Base-by-base conservation (phyloP, 75 land plant species). In the Selaginella moellendorffii region DNA sequence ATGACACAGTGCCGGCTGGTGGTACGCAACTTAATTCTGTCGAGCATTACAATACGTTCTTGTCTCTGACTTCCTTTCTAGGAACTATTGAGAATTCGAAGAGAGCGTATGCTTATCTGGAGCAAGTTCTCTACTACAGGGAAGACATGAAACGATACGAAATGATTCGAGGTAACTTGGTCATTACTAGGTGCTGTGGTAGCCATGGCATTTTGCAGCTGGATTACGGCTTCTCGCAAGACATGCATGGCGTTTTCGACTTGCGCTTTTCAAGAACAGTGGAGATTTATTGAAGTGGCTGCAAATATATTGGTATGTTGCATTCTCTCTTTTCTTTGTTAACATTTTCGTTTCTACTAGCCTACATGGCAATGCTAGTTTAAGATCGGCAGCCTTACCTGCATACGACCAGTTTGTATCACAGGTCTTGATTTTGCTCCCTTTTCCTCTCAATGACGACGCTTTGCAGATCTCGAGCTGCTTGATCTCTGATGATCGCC, bases 121-220 rank as follows among this genome's bases (percentile, higher is more conserved):
- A 75, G 69, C 78, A 78, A 65, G 70, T 78, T 5, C 52, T 78
- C 30, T 52, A 70, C 30, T 77, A 65, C 53, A 69, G 78, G 53
- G 80, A 78, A 26, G 80, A 78, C 10, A 19, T 78, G 19, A 74
- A 66, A 54, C 30, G 78, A 58, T 78, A 78, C 62, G 78, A 78
- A n/a, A 62, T 65, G 61, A 67, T 75, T n/a, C 74, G 61, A 75
- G 78, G 80, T 78, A 61, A 24, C n/a, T n/a, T n/a, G n/a, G n/a
- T n/a, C n/a, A n/a, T n/a, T n/a, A n/a, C n/a, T n/a, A n/a, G n/a
- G n/a, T n/a, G n/a, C n/a, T n/a, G n/a, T n/a, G n/a, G n/a, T n/a
- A n/a, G n/a, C n/a, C n/a, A n/a, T n/a, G n/a, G n/a, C n/a, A n/a
- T 62, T 65, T 30, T 30, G 28, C 62, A 78, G 80, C 66, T 54